Conservation (phyloP, 805 yeast species). For the Sugiyamaella valdiviana region DNA sequence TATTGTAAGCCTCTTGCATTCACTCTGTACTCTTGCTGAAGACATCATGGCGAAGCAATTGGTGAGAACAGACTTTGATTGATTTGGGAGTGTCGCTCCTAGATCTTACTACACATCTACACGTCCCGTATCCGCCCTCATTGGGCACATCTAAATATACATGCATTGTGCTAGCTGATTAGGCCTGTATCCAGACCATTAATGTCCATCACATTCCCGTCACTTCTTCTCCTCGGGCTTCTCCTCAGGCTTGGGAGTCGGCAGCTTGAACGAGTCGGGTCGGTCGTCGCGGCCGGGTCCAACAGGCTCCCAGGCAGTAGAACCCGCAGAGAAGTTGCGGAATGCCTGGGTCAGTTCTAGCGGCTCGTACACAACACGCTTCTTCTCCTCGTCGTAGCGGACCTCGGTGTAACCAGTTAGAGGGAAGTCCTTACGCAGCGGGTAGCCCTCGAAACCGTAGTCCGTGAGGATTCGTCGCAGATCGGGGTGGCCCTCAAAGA, state of each 20-base stretch:
- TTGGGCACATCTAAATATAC: conserved; percentile 1
- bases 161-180: background rate
- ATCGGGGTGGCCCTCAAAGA: conserved; percentile 86
- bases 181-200: background rate
- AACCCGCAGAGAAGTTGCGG: conserved; percentile 83
- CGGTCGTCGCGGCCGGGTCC: conserved; percentile 80
- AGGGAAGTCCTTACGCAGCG: conserved; percentile 88
- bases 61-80: too few relatives aligned
- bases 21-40: too few relatives aligned
- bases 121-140: background rate
- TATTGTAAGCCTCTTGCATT: too few relatives aligned
- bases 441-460: conserved; percentile 90
- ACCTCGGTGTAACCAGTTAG: conserved; percentile 88
- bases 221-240: conserved; percentile 39
- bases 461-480: conserved; percentile 85
- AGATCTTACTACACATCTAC: too few relatives aligned
- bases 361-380: conserved; percentile 84
- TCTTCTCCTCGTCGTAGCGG: conserved; percentile 84
- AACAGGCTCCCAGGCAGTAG: conserved; percentile 87
- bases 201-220: conserved; percentile 7
- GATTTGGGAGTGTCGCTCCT: too few relatives aligned
- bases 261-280: conserved; percentile 76
- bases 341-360: conserved; percentile 87
- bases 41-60: too few relatives aligned
- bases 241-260: conserved; percentile 73